phyloP scores from a whole-genome alignment of 345 rosid genomes.

The Xanthoceras sorbifolium region DNA sequence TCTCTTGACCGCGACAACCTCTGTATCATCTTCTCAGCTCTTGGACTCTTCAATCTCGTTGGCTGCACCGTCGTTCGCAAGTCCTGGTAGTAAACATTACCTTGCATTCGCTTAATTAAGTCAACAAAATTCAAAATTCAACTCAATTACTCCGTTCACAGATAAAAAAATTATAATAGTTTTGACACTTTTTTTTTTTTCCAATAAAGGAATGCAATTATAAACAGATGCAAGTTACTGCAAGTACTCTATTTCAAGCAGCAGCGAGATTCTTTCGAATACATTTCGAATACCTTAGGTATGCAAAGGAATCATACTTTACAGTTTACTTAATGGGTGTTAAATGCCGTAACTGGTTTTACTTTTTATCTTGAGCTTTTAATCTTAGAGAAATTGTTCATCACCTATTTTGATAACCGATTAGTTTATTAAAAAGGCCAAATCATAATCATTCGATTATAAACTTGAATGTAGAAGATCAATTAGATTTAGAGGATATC shows the following conservation, averaged over 20 bases:
- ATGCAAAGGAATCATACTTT: conserved; percentile 13
- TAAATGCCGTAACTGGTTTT: no score
- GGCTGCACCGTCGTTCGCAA: conserved; percentile 79
- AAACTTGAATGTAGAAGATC: no score
- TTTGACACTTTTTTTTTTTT: conserved; percentile 10
- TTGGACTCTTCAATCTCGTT: conserved; percentile 71
- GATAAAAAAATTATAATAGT: background rate
- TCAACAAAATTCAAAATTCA: background rate
- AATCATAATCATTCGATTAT: no score
- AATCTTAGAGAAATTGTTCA: no score
- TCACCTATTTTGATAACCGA: no score
- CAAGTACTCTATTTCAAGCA: conserved; percentile 54
- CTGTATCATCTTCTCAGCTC: conserved; percentile 68
- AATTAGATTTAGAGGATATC: no score
- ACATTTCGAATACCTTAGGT: conserved; percentile 55
- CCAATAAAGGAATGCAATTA: conserved; percentile 51
- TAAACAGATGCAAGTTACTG: conserved; percentile 55
- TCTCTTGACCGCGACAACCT: conserved; percentile 59
- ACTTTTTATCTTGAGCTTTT: no score
- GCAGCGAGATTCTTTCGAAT: conserved; percentile 20
- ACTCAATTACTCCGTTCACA: background rate
- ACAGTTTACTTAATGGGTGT: no score
- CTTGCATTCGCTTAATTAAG: background rate
- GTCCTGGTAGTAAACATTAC: conserved; percentile 49
- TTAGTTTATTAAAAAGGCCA: no score